These are phyloP conservation scores for Auriculariales sp. DNA, from an alignment of 768 basidiomycete genomes.

Conservation along the genomic window DNA sequence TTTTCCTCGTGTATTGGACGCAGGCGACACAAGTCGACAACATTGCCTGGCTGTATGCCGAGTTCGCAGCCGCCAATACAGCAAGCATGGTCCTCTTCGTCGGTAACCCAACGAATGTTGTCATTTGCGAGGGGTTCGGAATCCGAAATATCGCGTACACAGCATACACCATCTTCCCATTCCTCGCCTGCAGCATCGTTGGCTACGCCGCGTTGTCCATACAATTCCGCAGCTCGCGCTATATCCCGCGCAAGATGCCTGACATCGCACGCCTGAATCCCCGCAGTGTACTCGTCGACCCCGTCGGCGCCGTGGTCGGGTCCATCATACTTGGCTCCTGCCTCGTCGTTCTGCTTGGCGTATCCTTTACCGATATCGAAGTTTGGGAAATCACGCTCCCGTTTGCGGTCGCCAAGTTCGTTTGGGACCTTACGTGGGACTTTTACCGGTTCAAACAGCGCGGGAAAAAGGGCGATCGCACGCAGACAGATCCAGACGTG, in stretches of 20 bases:
- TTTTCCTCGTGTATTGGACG: constrained; percentile 83
- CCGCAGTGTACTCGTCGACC: constrained; percentile 55
- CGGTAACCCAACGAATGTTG: constrained; percentile 88
- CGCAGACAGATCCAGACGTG: not conserved
- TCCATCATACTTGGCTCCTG: constrained; percentile 48
- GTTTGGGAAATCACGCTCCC: constrained; percentile 80
- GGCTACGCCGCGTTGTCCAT: constrained; percentile 45
- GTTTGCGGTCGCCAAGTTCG: constrained; percentile 57
- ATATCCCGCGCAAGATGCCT: constrained; percentile 34
- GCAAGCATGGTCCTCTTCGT: constrained; percentile 52
- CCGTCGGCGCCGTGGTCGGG: constrained; percentile 59
- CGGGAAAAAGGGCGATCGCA: too few relatives aligned
- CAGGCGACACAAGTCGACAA: constrained; percentile 40
- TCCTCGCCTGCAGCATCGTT: constrained; percentile 46
- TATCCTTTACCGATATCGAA: constrained; percentile 61
- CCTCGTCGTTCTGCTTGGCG: constrained; percentile 58
- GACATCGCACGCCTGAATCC: constrained; percentile 17
- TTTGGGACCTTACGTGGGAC: constrained; percentile 39
- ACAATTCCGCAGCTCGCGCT: constrained; percentile 42
- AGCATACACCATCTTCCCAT: constrained; percentile 71
- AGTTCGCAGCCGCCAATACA: constrained; percentile 70
- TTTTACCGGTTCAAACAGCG: not conserved
- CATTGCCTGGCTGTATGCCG: constrained; percentile 55
- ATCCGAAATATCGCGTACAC: constrained; percentile 62
- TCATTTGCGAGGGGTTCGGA: constrained; percentile 82